phyloP scores from a whole-genome alignment of 1,284 basidiomycete species.

The Stygiomarasmius scandens region DNA sequence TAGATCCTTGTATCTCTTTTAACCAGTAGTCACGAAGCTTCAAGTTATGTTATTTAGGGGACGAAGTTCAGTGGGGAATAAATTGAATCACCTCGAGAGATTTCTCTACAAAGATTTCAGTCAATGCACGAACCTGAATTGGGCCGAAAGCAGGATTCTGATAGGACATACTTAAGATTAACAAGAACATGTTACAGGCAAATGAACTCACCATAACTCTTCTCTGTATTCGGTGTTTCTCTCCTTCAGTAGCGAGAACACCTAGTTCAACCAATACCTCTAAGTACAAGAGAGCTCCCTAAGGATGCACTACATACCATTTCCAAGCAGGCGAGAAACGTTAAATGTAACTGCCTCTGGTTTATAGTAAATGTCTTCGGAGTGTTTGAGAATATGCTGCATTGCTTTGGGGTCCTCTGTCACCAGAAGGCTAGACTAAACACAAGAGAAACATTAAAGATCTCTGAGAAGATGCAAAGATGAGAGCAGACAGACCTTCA shows the following conservation, averaged over 20 bases:
- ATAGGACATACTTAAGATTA: background rate
- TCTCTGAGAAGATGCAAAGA: background rate
- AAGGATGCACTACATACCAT: background rate
- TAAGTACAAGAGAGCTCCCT: no score
- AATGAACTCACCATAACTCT: conserved; percentile 9
- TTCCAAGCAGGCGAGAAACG: conserved; percentile 11
- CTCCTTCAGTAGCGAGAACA: conserved; percentile 11
- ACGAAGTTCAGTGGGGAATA: no score
- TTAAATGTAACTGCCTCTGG: conserved; percentile 3
- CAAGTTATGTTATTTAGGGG: no score
- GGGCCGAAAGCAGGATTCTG: conserved; percentile 20
- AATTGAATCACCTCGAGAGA: conserved; percentile 8
- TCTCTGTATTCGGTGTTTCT: conserved; percentile 14
- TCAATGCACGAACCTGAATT: conserved; percentile 16
- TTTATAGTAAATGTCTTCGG: conserved; percentile 10
- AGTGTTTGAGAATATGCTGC: conserved; percentile 12
- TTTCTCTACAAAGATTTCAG: conserved; percentile 17
- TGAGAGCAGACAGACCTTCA: background rate
- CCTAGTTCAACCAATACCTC: background rate
- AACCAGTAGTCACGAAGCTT: conserved; percentile 42
- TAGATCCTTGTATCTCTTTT: conserved; percentile 43
- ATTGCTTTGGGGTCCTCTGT: conserved; percentile 15
- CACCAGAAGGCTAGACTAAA: conserved; percentile 1
- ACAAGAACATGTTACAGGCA: background rate
- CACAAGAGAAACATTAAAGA: no score